phyloP scores from a whole-genome alignment of 768 basidiomycete genomes.

The Mycena epipterygia region DNA sequence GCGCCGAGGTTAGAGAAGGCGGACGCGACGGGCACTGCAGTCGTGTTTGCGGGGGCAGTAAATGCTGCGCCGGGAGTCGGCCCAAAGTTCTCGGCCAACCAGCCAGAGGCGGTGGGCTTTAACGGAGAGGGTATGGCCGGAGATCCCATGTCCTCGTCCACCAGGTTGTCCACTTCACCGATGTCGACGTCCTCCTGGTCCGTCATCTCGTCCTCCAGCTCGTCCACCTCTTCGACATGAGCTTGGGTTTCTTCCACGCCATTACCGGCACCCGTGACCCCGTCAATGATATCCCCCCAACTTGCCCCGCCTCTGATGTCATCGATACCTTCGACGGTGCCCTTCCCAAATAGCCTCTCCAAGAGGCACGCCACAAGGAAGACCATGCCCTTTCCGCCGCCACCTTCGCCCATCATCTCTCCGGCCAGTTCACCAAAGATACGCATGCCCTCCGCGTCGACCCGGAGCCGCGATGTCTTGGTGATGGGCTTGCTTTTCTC shows the following conservation, averaged over 20 bases:
- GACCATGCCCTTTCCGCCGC: constrained; percentile 70
- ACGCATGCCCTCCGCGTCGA: constrained; percentile 76
- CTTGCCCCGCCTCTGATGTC: constrained; percentile 68
- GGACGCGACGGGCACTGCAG: constrained; percentile 42
- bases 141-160: constrained; percentile 24
- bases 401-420: constrained; percentile 75
- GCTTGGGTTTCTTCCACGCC: constrained; percentile 41
- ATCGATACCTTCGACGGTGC: constrained; percentile 84
- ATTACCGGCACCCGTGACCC: constrained; percentile 50
- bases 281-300: constrained; percentile 79
- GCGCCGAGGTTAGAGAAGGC: constrained; percentile 57
- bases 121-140: constrained; percentile 12
- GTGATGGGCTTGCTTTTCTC: constrained; percentile 80
- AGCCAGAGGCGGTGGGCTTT: constrained; percentile 22
- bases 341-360: constrained; percentile 87
- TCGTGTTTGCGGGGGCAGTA: constrained; percentile 30
- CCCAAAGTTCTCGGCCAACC: constrained; percentile 26
- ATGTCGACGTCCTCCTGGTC: constrained; percentile 27
- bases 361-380: constrained; percentile 92
- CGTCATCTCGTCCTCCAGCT: constrained; percentile 28
- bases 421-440: constrained; percentile 75
- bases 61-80: constrained; percentile 32
- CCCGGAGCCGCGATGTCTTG: constrained; percentile 73
- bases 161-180: constrained; percentile 3
- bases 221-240: constrained; percentile 42